These are phyloP conservation scores for Wallacemonas sp. DNA, from an alignment of 208 protist species.

Conservation along the genomic window DNA sequence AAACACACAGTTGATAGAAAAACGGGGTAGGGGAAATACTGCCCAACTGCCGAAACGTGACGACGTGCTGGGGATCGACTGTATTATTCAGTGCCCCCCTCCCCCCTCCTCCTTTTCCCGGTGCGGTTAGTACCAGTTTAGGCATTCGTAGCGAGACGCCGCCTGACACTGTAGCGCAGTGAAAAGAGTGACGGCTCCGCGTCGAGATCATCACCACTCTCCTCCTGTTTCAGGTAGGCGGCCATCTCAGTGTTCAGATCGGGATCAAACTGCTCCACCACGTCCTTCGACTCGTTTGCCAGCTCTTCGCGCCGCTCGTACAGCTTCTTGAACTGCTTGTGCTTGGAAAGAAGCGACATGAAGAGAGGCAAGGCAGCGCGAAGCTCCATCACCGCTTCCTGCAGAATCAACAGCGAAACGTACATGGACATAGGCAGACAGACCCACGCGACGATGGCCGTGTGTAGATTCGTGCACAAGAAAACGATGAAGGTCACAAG, in stretches of 20 bases:
- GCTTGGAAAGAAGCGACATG: conserved; percentile 83
- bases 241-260: conserved; percentile 77
- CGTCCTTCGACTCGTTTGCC: conserved; percentile 44
- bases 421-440: conserved; percentile 91
- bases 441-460: conserved; percentile 66
- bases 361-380: conserved; percentile 83
- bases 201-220: conserved; percentile 49
- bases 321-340: conserved; percentile 88
- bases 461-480: conserved; percentile 62
- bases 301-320: conserved; percentile 78
- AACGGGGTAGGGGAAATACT: no score
- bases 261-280: conserved; percentile 73
- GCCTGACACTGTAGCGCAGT: conserved; percentile 68
- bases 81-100: not conserved
- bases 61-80: no score
- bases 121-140: no score
- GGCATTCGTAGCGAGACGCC: conserved; percentile 42
- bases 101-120: not conserved
- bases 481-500: conserved; percentile 61
- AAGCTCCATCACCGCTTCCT: conserved; percentile 83
- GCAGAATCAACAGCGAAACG: conserved; percentile 82
- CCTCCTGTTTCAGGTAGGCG: conserved; percentile 38
- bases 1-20: no score
- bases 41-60: no score
- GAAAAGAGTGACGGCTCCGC: conserved; percentile 88